These are phyloP conservation scores for Penicillium sp. DNA, from an alignment of 2,329 filamentous ascomycete species.

Conservation along the genomic window DNA sequence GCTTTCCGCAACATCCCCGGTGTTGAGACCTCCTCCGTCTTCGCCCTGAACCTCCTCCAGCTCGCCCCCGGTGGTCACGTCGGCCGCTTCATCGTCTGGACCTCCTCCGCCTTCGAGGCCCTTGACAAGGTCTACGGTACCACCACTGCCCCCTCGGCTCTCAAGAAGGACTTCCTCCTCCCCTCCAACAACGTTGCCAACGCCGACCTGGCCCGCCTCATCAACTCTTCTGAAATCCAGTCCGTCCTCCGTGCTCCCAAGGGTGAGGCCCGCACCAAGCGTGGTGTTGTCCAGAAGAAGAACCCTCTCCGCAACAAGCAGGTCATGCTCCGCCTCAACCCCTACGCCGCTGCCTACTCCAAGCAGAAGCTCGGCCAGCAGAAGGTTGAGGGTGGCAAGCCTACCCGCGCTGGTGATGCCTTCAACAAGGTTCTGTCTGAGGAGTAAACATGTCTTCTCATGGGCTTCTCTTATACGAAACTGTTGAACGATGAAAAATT, in stretches of 20 bases:
- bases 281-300: constrained; percentile 95
- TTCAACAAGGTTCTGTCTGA: constrained; percentile 59
- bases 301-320: constrained; percentile 99
- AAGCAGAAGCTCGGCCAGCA: constrained; percentile 81
- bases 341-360: constrained; percentile 88
- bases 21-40: constrained; percentile 95
- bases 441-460: constrained; percentile 47
- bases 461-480: constrained; percentile 21
- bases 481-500: constrained; percentile 29
- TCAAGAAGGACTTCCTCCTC: constrained; percentile 99
- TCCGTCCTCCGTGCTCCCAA: constrained; percentile 89
- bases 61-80: constrained; percentile 98
- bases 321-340: constrained; percentile 97
- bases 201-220: constrained; percentile 93
- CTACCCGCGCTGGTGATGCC: constrained; percentile 55
- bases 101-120: constrained; percentile 92
- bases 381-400: constrained; percentile 67
- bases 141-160: constrained; percentile 82
- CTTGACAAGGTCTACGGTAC: constrained; percentile 97
- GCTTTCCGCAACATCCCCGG: constrained; percentile 99
- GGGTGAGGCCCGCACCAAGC: constrained; percentile 88
- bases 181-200: constrained; percentile 91
- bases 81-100: constrained; percentile 99
- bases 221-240: constrained; percentile 99
- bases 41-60: constrained; percentile 96